Percentiles rank a stretch among this genome's conserved stretches.
phyloP scores from a whole-genome alignment of 1,284 basidiomycete genomes.

The Ceratobasidium sp. region DNA sequence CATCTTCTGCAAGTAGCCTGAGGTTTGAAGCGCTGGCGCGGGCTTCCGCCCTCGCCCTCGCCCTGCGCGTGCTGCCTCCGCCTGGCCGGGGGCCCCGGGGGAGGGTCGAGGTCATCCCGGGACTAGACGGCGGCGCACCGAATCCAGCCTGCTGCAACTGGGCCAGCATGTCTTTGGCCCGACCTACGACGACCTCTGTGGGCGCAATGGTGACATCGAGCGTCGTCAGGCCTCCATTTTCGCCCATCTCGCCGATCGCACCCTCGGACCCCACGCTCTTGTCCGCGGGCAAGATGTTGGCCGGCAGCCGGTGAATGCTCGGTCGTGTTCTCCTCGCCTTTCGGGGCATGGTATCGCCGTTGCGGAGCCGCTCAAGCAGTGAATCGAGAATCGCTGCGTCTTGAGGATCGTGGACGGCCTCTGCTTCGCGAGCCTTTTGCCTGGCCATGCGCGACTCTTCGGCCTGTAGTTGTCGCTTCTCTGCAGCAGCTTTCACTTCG shows the following conservation, averaged over 20 bases:
- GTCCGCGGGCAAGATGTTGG: slow-evolving; percentile 47
- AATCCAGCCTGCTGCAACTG: slow-evolving; percentile 73
- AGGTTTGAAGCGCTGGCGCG: slow-evolving; percentile 41
- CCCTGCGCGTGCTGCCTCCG: slow-evolving; percentile 40
- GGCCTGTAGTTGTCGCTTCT: slow-evolving; percentile 72
- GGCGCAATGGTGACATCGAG: slow-evolving; percentile 49
- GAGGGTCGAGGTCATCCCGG: slow-evolving; percentile 5
- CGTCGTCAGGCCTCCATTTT: slow-evolving; percentile 59
- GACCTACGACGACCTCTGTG: slow-evolving; percentile 64
- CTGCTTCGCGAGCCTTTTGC: slow-evolving; percentile 62
- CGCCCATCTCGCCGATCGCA: slow-evolving; percentile 57
- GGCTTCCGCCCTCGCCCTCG: slow-evolving; percentile 35
- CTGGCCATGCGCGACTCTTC: slow-evolving; percentile 71
- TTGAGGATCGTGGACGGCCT: slow-evolving; percentile 62
- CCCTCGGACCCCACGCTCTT: slow-evolving; percentile 55
- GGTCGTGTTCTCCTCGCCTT: slow-evolving; percentile 65
- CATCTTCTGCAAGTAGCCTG: slow-evolving; percentile 27
- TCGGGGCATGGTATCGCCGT: slow-evolving; percentile 69
- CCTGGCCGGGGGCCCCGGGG: slow-evolving; percentile 17
- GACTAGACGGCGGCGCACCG: slow-evolving; percentile 46
- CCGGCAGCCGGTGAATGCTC: slow-evolving; percentile 46
- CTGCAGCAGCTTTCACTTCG: slow-evolving; percentile 70
- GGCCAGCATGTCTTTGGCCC: slow-evolving; percentile 78
- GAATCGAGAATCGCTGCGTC: slow-evolving; percentile 75
- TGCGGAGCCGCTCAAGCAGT: slow-evolving; percentile 76